Conservation (phyloP, 176 grass and related monocot species). For the Ananas comosus region DNA sequence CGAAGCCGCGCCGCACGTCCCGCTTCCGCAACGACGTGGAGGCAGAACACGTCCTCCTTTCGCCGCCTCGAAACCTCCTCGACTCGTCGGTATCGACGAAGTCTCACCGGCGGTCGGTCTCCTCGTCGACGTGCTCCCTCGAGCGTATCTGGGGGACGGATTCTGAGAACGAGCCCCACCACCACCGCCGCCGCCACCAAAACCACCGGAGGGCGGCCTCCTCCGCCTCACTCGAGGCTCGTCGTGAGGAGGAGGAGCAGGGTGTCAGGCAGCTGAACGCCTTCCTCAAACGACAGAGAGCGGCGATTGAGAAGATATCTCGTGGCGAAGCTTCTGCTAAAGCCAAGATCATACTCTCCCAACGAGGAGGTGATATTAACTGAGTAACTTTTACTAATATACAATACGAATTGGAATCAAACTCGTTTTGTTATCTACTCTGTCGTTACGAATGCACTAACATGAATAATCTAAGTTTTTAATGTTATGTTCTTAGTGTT, state of each 20-base stretch:
- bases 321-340: slow-evolving; percentile 21
- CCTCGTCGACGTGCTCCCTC: slow-evolving; percentile 10
- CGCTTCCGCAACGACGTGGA: slow-evolving; percentile 37
- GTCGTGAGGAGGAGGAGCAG: not conserved
- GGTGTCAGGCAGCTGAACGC: slow-evolving; percentile 36
- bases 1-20: slow-evolving; percentile 52
- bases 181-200: slow-evolving; percentile 19
- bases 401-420: no score
- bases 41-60: not conserved
- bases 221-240: not conserved
- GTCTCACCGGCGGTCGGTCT: slow-evolving; percentile 5
- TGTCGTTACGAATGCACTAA: no score
- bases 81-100: not conserved
- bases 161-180: not conserved
- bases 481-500: not conserved
- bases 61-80: slow-evolving; percentile 25
- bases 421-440: no score
- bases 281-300: slow-evolving; percentile 52
- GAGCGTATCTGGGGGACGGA: not conserved
- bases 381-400: no score
- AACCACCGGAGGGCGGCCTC: not conserved
- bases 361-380: no score
- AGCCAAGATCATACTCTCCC: slow-evolving; percentile 45
- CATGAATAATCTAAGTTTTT: slow-evolving; percentile 1
- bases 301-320: slow-evolving; percentile 21